Evolutionary conservation across 139 green algal genomes (phyloP).

Genomic region (Chlorella vulgaris): DNA sequence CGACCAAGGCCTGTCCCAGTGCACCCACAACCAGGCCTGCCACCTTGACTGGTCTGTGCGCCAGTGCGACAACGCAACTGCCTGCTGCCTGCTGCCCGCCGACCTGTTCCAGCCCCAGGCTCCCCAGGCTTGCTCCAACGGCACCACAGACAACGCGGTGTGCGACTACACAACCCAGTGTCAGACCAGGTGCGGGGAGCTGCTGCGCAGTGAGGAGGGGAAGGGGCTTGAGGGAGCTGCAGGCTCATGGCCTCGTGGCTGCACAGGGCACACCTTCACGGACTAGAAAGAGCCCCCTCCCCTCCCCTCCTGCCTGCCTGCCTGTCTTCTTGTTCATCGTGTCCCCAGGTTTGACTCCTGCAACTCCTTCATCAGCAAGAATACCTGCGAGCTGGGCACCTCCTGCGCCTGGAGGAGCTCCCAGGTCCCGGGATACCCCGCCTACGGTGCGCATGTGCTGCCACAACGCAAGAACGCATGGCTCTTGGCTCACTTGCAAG

Average conservation of each 20-base stretch:
- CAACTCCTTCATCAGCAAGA: neutral
- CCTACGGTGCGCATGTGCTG: neutral
- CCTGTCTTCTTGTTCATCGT: neutral
- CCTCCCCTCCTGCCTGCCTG: neutral
- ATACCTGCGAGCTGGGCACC: slow-evolving; percentile 6
- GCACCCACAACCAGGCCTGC: neutral
- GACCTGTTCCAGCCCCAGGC: neutral
- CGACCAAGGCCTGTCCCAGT: neutral
- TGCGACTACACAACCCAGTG: neutral
- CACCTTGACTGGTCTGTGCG: neutral
- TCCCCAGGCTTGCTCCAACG: neutral
- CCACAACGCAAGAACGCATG: too few species aligned
- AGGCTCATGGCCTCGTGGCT: too few species aligned
- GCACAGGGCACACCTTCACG: too few species aligned
- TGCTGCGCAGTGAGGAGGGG: too few species aligned
- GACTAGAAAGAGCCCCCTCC: too few species aligned
- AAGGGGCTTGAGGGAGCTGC: too few species aligned
- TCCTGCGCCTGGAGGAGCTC: neutral
- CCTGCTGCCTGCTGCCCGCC: neutral
- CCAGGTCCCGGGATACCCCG: neutral
- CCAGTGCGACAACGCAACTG: neutral
- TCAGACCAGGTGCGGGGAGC: neutral
- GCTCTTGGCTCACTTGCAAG: too few species aligned
- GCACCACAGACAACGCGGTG: neutral
- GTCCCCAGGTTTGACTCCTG: neutral